Conservation (phyloP, 495 filamentous ascomycete genomes). For the Annulohypoxylon bovei region DNA sequence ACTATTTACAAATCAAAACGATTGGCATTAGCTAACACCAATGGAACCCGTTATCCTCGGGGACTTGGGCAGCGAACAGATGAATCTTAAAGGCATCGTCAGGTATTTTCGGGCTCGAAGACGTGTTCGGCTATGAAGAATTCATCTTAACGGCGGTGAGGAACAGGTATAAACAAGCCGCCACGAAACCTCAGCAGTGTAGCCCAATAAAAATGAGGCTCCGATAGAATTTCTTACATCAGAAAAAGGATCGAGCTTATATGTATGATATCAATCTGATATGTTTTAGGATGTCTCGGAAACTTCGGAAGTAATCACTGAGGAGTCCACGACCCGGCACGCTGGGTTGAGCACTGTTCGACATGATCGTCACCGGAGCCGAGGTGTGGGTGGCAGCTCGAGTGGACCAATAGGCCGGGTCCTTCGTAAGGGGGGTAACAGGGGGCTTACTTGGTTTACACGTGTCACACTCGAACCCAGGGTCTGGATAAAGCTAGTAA, state of each 20-base stretch:
- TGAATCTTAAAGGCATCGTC: not conserved
- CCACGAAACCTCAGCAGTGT: not conserved
- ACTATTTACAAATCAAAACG: not conserved
- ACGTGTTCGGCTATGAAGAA: not conserved
- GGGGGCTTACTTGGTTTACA: conserved; percentile 1
- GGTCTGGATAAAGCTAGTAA: conserved; percentile 14
- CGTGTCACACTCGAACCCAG: conserved; percentile 13
- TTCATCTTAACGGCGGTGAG: not conserved
- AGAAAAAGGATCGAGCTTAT: not conserved
- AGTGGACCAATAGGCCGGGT: conserved; percentile 2
- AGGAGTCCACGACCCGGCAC: conserved; percentile 1
- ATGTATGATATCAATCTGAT: not conserved
- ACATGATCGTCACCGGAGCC: conserved; percentile 7
- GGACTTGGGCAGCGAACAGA: conserved; percentile 1
- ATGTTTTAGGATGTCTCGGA: not conserved
- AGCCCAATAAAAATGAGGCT: not conserved
- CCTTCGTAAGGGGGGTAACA: not conserved
- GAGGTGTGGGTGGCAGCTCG: conserved; percentile 11
- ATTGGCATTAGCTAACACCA: not conserved
- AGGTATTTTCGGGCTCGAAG: conserved; percentile 8
- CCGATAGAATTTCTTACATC: not conserved
- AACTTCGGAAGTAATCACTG: conserved; percentile 9
- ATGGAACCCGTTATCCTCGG: not conserved
- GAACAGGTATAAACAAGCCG: not conserved
- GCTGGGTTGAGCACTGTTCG: conserved; percentile 13